Evolutionary conservation across 257 asterid genomes (phyloP).

Genomic region (Handroanthus guayacan): DNA sequence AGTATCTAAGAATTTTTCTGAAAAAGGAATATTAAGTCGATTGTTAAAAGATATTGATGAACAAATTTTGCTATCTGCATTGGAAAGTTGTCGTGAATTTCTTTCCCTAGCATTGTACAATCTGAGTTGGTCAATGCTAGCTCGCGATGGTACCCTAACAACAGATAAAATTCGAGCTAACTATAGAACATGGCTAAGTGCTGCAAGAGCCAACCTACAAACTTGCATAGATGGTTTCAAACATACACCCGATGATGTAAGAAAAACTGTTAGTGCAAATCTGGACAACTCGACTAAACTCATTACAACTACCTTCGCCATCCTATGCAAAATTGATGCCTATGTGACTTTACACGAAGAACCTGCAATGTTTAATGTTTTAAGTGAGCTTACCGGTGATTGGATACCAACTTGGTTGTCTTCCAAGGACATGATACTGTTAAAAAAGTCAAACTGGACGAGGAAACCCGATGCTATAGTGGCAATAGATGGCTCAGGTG

Average conservation of each 20-base stretch:
- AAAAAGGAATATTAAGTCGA: slow-evolving; percentile 8
- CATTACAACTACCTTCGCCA: slow-evolving; percentile 36
- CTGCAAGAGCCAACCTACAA: slow-evolving; percentile 27
- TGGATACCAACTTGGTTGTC: slow-evolving; percentile 27
- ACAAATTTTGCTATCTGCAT: not conserved
- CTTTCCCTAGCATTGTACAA: slow-evolving; percentile 37
- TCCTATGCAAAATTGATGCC: slow-evolving; percentile 25
- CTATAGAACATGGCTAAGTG: slow-evolving; percentile 35
- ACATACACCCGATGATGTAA: not conserved
- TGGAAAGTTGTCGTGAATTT: slow-evolving; percentile 33
- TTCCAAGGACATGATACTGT: not conserved
- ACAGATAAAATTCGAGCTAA: not conserved
- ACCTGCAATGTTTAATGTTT: not conserved
- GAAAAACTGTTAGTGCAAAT: not conserved
- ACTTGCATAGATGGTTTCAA: slow-evolving; percentile 37
- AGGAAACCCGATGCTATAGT: slow-evolving; percentile 37
- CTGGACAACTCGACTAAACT: slow-evolving; percentile 32
- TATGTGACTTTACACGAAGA: not conserved
- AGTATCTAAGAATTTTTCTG: slow-evolving; percentile 16
- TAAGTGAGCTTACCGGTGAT: not conserved
- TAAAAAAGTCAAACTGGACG: not conserved
- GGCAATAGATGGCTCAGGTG: slow-evolving; percentile 49
- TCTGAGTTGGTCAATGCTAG: slow-evolving; percentile 23
- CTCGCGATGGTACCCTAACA: not conserved
- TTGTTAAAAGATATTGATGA: not conserved